These are phyloP conservation scores for Diplodia corticola DNA, from an alignment of 2,329 filamentous ascomycete genomes.

Conservation along the genomic window DNA sequence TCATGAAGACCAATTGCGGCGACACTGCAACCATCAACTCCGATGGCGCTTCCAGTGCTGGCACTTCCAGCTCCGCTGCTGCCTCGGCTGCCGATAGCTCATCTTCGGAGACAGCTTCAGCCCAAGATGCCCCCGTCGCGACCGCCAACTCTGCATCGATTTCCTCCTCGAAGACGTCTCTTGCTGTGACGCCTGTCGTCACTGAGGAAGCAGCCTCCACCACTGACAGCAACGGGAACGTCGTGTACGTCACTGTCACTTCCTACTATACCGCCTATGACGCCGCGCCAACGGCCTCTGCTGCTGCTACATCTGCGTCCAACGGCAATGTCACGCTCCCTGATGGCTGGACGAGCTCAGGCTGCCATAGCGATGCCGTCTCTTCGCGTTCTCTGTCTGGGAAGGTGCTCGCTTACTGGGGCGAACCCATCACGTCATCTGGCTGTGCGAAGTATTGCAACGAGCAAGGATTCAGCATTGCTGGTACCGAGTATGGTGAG, in stretches of 20 bases:
- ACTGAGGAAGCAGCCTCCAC: not conserved
- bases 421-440: constrained; percentile 16
- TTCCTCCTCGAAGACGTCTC: not conserved
- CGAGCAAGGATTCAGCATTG: constrained; percentile 34
- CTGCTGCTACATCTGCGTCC: not conserved
- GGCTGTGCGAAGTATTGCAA: constrained; percentile 34
- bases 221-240: constrained; percentile 5
- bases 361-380: constrained; percentile 20
- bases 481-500: constrained; percentile 33
- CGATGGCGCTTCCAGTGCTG: constrained; percentile 25
- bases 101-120: not conserved
- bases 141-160: not conserved
- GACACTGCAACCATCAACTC: constrained; percentile 19
- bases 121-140: not conserved
- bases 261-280: constrained; percentile 14
- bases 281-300: constrained; percentile 4
- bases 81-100: constrained; percentile 8
- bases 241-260: constrained; percentile 4
- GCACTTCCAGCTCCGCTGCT: constrained; percentile 18
- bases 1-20: constrained; percentile 15
- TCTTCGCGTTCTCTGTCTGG: constrained; percentile 15
- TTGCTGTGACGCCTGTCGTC: constrained; percentile 20
- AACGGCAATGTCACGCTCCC: constrained; percentile 2
- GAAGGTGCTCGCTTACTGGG: constrained; percentile 12
- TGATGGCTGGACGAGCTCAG: not conserved